These are phyloP conservation scores for Tephrocybe sp. DNA, from an alignment of 768 basidiomycete genomes.

Conservation along the genomic window DNA sequence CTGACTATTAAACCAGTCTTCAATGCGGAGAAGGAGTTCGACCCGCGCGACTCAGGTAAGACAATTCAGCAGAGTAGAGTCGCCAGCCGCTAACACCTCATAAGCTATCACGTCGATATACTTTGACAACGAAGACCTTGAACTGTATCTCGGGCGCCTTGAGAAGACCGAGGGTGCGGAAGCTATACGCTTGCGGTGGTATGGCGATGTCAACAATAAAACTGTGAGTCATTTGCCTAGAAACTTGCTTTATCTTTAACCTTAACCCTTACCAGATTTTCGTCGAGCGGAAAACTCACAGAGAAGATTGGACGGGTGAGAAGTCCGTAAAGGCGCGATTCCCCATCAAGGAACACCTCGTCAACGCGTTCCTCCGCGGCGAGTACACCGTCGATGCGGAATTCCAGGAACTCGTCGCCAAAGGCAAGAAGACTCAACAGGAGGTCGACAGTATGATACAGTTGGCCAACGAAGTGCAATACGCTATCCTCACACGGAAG, in stretches of 20 bases:
- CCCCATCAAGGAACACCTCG: conserved; percentile 89
- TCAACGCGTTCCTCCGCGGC: conserved; percentile 88
- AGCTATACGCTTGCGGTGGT: conserved; percentile 95
- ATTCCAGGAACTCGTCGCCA: conserved; percentile 81
- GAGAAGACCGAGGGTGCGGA: conserved; percentile 99
- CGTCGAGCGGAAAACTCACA: conserved; percentile 87
- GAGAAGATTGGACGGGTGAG: conserved; percentile 99
- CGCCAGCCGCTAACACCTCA: neutral
- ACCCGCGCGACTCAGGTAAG: conserved; percentile 76
- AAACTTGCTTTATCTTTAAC: neutral
- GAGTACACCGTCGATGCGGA: conserved; percentile 93
- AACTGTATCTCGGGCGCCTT: conserved; percentile 92
- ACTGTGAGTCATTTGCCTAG: conserved; percentile 50
- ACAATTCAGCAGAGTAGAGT: conserved; percentile 4
- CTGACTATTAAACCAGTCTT: conserved; percentile 58
- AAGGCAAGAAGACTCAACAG: conserved; percentile 89
- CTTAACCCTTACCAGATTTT: conserved; percentile 60
- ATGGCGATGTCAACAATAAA: conserved; percentile 83
- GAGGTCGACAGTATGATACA: conserved; percentile 96
- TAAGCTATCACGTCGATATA: conserved; percentile 95
- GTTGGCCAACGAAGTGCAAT: conserved; percentile 96
- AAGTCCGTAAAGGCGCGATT: conserved; percentile 98
- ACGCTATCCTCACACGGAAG: conserved; percentile 78
- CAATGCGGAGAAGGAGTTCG: conserved; percentile 91
- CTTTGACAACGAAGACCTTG: conserved; percentile 94